These are phyloP conservation scores for Leptographium radiaticola DNA, from an alignment of 2,329 filamentous ascomycete genomes.

Conservation along the genomic window DNA sequence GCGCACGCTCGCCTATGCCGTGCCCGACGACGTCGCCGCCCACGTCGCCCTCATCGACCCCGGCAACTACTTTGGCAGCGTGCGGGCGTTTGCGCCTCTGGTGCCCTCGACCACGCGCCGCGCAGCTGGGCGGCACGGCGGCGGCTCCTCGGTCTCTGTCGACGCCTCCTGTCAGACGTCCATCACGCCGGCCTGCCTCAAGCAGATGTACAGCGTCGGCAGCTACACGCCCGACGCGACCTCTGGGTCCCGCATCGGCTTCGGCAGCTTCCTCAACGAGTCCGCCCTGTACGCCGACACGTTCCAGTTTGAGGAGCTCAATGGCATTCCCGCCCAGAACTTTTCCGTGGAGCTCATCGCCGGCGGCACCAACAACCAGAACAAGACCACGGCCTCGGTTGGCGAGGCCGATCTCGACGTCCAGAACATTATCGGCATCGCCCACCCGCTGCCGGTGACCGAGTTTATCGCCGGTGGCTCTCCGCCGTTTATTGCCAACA, in stretches of 20 bases:
- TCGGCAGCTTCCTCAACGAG: slow-evolving; percentile 32
- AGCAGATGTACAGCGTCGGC: slow-evolving; percentile 32
- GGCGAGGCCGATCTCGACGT: slow-evolving; percentile 51
- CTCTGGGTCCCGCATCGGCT: slow-evolving; percentile 25
- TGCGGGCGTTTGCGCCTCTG: slow-evolving; percentile 4
- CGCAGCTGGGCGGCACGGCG: slow-evolving; percentile 2
- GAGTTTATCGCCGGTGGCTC: slow-evolving; percentile 15
- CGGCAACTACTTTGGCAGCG: slow-evolving; percentile 43
- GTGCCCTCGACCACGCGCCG: slow-evolving; percentile 5
- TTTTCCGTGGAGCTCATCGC: slow-evolving; percentile 45
- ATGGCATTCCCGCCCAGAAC: slow-evolving; percentile 33
- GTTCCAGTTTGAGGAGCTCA: slow-evolving; percentile 35
- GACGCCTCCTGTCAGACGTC: slow-evolving; percentile 15
- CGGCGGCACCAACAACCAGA: slow-evolving; percentile 36
- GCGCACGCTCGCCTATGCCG: slow-evolving; percentile 43
- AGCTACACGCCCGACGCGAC: slow-evolving; percentile 20
- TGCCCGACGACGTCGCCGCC: slow-evolving; percentile 39
- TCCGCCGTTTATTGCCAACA: slow-evolving; percentile 18
- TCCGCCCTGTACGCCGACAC: slow-evolving; percentile 36
- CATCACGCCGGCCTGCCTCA: slow-evolving; percentile 35
- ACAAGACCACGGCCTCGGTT: slow-evolving; percentile 15
- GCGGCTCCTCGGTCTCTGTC: slow-evolving; percentile 19
- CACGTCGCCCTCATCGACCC: slow-evolving; percentile 52
- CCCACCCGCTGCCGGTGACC: slow-evolving; percentile 25
- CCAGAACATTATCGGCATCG: slow-evolving; percentile 44